Evolutionary conservation across 441 rosid species (phyloP).

Genomic region (Erysimum cheiri): DNA sequence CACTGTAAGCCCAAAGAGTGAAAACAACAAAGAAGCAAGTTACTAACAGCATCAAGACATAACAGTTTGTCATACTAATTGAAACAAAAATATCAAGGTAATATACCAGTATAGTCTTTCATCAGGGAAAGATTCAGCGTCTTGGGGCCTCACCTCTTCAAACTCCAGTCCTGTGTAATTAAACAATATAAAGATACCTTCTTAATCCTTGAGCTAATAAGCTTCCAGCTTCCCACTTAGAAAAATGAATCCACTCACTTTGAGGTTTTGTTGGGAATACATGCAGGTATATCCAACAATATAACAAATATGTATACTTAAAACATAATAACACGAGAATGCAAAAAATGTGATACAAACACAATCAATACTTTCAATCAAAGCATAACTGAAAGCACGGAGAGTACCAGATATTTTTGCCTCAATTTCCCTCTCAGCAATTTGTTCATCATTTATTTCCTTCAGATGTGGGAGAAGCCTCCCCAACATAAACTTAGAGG

Average conservation of each 20-base stretch:
- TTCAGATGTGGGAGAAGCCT: constrained; percentile 42
- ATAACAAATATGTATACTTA: not conserved
- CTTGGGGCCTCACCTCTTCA: constrained; percentile 28
- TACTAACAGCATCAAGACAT: not conserved
- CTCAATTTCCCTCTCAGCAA: constrained; percentile 28
- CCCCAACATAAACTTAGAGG: constrained; percentile 12
- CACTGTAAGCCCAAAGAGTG: constrained; percentile 47
- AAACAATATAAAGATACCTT: not conserved
- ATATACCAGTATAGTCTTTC: constrained; percentile 43
- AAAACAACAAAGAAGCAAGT: constrained; percentile 15
- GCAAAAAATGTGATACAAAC: not conserved
- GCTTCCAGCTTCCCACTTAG: constrained; percentile 11
- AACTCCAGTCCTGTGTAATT: constrained; percentile 25
- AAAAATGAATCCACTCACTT: constrained; percentile 1
- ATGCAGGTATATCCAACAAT: constrained; percentile 4
- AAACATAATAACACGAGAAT: not conserved
- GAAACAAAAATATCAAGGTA: constrained; percentile 1
- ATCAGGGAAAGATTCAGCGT: not conserved
- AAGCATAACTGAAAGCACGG: not conserved
- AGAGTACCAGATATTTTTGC: constrained; percentile 38
- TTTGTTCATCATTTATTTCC: constrained; percentile 40
- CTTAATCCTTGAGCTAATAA: not conserved
- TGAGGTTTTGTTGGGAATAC: not conserved
- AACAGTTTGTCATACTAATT: not conserved
- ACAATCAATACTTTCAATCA: not conserved